Evolutionary conservation across 768 basidiomycete species (phyloP).

Genomic region (Trametes sanguinea): DNA sequence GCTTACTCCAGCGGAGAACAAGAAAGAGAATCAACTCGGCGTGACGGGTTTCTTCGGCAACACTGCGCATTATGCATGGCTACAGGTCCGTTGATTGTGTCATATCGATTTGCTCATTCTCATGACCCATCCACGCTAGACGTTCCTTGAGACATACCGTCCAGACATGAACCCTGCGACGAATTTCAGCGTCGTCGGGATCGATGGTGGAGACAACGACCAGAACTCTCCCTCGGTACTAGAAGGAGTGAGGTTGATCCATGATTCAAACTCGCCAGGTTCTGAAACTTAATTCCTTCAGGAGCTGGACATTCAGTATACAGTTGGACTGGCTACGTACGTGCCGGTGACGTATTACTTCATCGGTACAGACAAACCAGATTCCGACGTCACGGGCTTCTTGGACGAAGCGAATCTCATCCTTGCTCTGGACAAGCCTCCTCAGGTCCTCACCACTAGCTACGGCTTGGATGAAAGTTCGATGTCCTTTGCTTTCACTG

Average conservation of each 20-base stretch:
- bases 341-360: conserved; percentile 37
- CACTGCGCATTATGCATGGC: conserved; percentile 26
- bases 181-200: conserved; percentile 28
- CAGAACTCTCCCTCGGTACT: background rate
- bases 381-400: conserved; percentile 27
- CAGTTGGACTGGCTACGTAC: conserved; percentile 34
- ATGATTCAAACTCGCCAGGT: no score
- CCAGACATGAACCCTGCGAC: conserved; percentile 29
- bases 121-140: conserved; percentile 7
- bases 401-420: conserved; percentile 34
- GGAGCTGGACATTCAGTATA: conserved; percentile 39
- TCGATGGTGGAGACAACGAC: conserved; percentile 32
- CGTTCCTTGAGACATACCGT: conserved; percentile 30
- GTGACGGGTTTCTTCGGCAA: conserved; percentile 35
- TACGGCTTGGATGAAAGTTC: conserved; percentile 54
- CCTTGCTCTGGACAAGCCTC: conserved; percentile 25
- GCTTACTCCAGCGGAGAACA: conserved; percentile 29
- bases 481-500: conserved; percentile 31
- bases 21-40: conserved; percentile 25
- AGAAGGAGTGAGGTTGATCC: conserved; percentile 52
- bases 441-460: conserved; percentile 36
- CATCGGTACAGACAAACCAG: conserved; percentile 31
- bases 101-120: no score
- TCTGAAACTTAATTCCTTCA: background rate
- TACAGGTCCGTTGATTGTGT: conserved; percentile 21